These are phyloP conservation scores for Penicillium taxi DNA, from an alignment of 495 filamentous ascomycete genomes.

Conservation along the genomic window DNA sequence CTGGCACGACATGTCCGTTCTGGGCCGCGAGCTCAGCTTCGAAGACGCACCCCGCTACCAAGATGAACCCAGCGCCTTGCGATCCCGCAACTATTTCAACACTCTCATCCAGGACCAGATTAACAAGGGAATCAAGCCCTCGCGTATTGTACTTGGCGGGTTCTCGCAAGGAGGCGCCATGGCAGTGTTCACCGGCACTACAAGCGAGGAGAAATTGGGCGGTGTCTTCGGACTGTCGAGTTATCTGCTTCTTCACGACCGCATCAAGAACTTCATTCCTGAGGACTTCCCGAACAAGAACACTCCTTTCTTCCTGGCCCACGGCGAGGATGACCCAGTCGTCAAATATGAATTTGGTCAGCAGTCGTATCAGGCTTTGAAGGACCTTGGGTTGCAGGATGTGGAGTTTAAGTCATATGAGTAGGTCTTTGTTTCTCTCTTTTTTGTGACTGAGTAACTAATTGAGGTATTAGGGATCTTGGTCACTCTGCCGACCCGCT, in stretches of 20 bases:
- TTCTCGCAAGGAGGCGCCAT: slow-evolving; percentile 59
- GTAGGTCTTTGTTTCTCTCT: slow-evolving; percentile 37
- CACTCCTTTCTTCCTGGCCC: slow-evolving; percentile 82
- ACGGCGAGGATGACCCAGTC: slow-evolving; percentile 66
- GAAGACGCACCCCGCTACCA: slow-evolving; percentile 47
- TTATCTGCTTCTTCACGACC: slow-evolving; percentile 69
- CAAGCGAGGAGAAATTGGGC: slow-evolving; percentile 63
- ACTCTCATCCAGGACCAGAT: slow-evolving; percentile 74
- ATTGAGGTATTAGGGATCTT: slow-evolving; percentile 44
- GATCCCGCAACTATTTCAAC: slow-evolving; percentile 68
- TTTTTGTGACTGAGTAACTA: slow-evolving; percentile 8
- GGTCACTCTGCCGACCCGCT: slow-evolving; percentile 66
- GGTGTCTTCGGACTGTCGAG: slow-evolving; percentile 81
- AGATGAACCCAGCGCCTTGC: slow-evolving; percentile 74
- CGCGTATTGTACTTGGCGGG: slow-evolving; percentile 74
- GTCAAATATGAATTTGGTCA: slow-evolving; percentile 63
- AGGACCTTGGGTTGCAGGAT: slow-evolving; percentile 54
- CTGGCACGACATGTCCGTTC: slow-evolving; percentile 84
- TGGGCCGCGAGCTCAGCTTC: slow-evolving; percentile 35
- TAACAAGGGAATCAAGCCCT: slow-evolving; percentile 69
- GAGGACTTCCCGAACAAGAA: slow-evolving; percentile 61
- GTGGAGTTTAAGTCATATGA: slow-evolving; percentile 70
- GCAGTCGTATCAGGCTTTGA: slow-evolving; percentile 52
- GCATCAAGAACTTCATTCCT: slow-evolving; percentile 57
- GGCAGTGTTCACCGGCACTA: slow-evolving; percentile 59